Evolutionary conservation across 192 early-diverging fungal genomes (phyloP).

Genomic region (Umbelopsis sp.): DNA sequence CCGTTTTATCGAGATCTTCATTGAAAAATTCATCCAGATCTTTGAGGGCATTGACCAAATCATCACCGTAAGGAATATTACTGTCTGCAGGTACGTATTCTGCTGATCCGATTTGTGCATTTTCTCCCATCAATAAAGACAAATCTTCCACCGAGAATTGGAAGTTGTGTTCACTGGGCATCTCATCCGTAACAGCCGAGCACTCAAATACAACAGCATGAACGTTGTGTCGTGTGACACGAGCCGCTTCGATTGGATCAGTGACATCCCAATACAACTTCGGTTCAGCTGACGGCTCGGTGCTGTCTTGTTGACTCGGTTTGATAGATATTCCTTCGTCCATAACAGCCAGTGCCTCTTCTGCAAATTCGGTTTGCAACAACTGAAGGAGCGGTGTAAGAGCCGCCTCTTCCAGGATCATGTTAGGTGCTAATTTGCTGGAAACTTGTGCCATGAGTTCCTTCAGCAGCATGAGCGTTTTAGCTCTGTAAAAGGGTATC

Average conservation of each 20-base stretch:
- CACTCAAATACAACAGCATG: slow-evolving; percentile 49
- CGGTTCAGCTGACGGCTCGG: slow-evolving; percentile 13
- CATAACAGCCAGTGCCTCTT: slow-evolving; percentile 72
- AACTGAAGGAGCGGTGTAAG: slow-evolving; percentile 70
- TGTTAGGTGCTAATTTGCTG: slow-evolving; percentile 36
- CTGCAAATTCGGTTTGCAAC: slow-evolving; percentile 63
- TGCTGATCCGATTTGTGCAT: background rate
- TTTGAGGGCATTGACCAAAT: slow-evolving; percentile 45
- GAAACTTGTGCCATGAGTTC: slow-evolving; percentile 63
- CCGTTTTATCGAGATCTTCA: slow-evolving; percentile 36
- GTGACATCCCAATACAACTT: slow-evolving; percentile 39
- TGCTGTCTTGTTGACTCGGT: slow-evolving; percentile 22
- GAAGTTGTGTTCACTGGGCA: slow-evolving; percentile 37
- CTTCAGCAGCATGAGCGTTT: slow-evolving; percentile 66
- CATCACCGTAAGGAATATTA: slow-evolving; percentile 26
- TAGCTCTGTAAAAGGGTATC: slow-evolving; percentile 61
- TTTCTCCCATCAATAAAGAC: slow-evolving; percentile 31
- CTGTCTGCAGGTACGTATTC: slow-evolving; percentile 1
- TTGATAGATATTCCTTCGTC: slow-evolving; percentile 59
- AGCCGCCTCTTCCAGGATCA: slow-evolving; percentile 63
- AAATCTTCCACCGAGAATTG: slow-evolving; percentile 43
- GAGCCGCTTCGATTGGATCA: slow-evolving; percentile 26
- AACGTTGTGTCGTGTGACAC: slow-evolving; percentile 47
- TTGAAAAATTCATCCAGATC: slow-evolving; percentile 52
- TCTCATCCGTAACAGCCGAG: slow-evolving; percentile 35